Conservation (phyloP, 768 basidiomycete genomes). For the Rubroboletus pulcherrimus region DNA sequence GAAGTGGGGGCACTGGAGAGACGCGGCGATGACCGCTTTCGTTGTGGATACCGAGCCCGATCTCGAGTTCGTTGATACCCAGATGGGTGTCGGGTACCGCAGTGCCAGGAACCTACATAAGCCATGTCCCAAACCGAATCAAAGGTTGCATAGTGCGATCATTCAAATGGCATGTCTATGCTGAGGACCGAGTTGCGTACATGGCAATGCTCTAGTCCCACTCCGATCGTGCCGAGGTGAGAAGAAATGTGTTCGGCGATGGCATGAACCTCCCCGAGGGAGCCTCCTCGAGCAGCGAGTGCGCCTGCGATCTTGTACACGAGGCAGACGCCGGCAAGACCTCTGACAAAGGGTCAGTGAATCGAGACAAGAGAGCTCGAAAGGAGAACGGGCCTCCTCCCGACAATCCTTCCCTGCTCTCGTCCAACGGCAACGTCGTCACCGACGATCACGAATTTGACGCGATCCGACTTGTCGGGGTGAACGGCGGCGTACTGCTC, state of each 20-base stretch:
- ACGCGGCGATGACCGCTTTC: conserved; percentile 71
- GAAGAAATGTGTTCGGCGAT: conserved; percentile 62
- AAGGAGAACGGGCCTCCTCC: conserved; percentile 51
- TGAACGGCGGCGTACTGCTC: conserved; percentile 75
- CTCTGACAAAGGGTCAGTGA: conserved; percentile 41
- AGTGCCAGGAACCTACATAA: conserved; percentile 70
- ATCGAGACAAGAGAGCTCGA: not conserved
- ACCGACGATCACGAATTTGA: conserved; percentile 79
- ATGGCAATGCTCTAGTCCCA: conserved; percentile 86
- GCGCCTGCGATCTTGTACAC: conserved; percentile 93
- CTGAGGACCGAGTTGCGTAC: conserved; percentile 34
- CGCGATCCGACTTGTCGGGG: conserved; percentile 60
- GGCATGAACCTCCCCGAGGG: conserved; percentile 63
- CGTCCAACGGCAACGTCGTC: conserved; percentile 88
- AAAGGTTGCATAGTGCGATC: not conserved
- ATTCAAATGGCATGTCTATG: not conserved
- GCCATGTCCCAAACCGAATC: too few species aligned
- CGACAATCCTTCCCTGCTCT: conserved; percentile 79
- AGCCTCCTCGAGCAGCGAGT: conserved; percentile 61
- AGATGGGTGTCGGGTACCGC: conserved; percentile 54
- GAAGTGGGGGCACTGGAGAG: conserved; percentile 68
- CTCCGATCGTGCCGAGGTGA: conserved; percentile 79
- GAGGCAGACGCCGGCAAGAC: conserved; percentile 75
- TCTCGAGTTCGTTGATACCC: conserved; percentile 66
- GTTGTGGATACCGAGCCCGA: conserved; percentile 91